Percentiles rank a stretch among this genome's conserved stretches.
These are phyloP conservation scores for Bjerkandera adusta DNA, from an alignment of 1,284 basidiomycete genomes.

Conservation along the genomic window DNA sequence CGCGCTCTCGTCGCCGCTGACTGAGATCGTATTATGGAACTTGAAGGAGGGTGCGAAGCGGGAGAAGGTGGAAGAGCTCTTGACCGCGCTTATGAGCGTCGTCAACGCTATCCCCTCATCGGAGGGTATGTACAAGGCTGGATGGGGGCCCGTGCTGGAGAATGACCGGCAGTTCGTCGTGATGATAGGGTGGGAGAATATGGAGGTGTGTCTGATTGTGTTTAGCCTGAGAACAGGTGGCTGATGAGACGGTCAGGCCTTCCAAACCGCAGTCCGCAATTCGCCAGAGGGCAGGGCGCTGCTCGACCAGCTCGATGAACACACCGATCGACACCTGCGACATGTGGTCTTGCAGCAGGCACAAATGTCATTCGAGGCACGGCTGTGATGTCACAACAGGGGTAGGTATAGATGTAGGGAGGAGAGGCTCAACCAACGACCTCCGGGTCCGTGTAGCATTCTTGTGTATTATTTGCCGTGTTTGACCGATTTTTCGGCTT, in stretches of 20 bases:
- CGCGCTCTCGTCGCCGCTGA: slow-evolving; percentile 10
- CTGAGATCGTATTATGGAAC: slow-evolving; percentile 14
- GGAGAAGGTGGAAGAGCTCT: slow-evolving; percentile 7
- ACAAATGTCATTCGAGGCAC: background rate
- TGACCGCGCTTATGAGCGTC: slow-evolving; percentile 11
- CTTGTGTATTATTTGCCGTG: too few species aligned
- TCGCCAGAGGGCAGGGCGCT: slow-evolving; percentile 12
- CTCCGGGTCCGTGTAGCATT: too few species aligned
- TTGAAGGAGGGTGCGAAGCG: slow-evolving; percentile 8
- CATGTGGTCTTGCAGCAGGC: slow-evolving; percentile 7
- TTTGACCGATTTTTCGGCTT: too few species aligned
- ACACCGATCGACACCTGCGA: slow-evolving; percentile 9
- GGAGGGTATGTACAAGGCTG: slow-evolving; percentile 12
- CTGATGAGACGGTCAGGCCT: slow-evolving; percentile 4
- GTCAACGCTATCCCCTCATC: slow-evolving; percentile 11
- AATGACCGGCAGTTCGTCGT: slow-evolving; percentile 13
- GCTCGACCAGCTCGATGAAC: slow-evolving; percentile 7
- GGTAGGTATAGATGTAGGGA: too few species aligned
- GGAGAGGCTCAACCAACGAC: too few species aligned
- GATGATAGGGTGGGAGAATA: slow-evolving; percentile 15
- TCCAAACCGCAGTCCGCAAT: slow-evolving; percentile 11
- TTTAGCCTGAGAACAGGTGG: background rate
- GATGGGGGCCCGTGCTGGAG: slow-evolving; percentile 13
- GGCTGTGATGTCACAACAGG: too few species aligned
- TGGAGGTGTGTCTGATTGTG: slow-evolving; percentile 9